Percentiles rank a stretch among this genome's conserved stretches.
Conservation (phyloP, 306 rosid species). For the Medicago truncatula region MtrunA17r5.0-ANR NC_053042.1:47737001-47737500, state of each 20-base stretch:
- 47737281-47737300: not conserved
- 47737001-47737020: not conserved
- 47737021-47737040: not conserved
- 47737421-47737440: no score
- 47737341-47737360: no score
- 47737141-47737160: not conserved
- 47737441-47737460: no score
- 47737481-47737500: no score
- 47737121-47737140: not conserved
- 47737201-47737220: not conserved
- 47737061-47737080: not conserved
- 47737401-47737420: no score
- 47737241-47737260: not conserved
- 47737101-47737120: not conserved
- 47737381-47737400: no score
- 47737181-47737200: not conserved
- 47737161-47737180: conserved; percentile 13
- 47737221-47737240: not conserved
- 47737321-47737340: no score
- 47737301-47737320: not conserved
- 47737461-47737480: no score
- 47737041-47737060: not conserved
- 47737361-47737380: no score
- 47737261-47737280: not conserved
- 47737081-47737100: not conserved